These are phyloP conservation scores for Micractinium sp. DNA, from an alignment of 139 green algal genomes.

Conservation along the genomic window DNA sequence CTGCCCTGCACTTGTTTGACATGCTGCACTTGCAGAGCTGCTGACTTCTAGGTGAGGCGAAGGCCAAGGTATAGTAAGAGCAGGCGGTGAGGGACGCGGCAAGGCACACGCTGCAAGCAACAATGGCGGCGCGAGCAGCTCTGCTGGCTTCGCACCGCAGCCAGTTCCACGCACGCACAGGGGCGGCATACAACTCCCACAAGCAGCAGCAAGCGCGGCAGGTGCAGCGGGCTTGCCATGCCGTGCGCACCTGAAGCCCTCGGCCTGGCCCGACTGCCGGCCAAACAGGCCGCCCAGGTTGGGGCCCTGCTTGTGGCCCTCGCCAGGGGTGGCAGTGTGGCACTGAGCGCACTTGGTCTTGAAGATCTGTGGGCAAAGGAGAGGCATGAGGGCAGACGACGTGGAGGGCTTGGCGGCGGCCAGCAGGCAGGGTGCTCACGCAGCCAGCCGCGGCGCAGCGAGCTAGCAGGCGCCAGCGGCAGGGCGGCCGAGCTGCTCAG, in stretches of 20 bases:
- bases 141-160: too few relatives aligned
- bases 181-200: too few relatives aligned
- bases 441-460: neutral
- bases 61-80: too few relatives aligned
- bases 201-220: too few relatives aligned
- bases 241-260: constrained; percentile 76
- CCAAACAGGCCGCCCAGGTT: constrained; percentile 98
- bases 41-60: too few relatives aligned
- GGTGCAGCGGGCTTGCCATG: too few relatives aligned
- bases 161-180: too few relatives aligned
- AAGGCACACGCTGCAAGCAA: neutral
- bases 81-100: too few relatives aligned
- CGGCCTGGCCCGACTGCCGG: constrained; percentile 67
- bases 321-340: constrained; percentile 92
- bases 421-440: neutral
- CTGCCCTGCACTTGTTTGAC: too few relatives aligned
- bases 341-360: constrained; percentile 98
- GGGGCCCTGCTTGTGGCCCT: constrained; percentile 97
- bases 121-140: too few relatives aligned
- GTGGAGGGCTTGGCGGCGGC: neutral
- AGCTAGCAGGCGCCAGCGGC: neutral
- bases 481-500: neutral
- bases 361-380: constrained; percentile 78
- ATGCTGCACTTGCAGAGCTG: too few relatives aligned
- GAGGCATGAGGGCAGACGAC: neutral